Evolutionary conservation across 2,329 filamentous ascomycete species (phyloP).

Genomic region (Cladosporium sp.): DNA sequence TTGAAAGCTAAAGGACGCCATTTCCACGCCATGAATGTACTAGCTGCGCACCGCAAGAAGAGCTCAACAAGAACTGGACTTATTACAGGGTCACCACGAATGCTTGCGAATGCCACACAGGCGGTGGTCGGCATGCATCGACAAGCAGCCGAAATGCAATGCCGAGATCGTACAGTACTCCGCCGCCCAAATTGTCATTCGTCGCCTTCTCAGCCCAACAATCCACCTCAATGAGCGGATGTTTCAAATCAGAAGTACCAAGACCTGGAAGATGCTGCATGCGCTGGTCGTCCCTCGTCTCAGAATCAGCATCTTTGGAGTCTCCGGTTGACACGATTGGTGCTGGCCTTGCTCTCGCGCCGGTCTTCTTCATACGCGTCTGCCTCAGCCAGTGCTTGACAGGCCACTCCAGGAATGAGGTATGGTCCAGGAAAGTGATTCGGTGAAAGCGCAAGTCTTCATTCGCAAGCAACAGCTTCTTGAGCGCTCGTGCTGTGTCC

Average conservation of each 20-base stretch:
- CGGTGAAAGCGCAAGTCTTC: not conserved
- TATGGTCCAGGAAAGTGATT: not conserved
- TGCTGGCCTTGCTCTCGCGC: no score
- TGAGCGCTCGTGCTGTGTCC: not conserved
- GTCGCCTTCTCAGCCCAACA: no score
- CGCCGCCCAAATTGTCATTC: no score
- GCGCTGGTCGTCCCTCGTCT: no score
- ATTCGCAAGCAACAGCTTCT: not conserved
- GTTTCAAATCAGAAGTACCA: no score
- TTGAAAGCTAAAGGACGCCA: no score
- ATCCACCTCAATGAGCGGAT: no score
- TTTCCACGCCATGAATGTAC: no score
- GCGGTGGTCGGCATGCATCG: not conserved
- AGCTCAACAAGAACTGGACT: not conserved
- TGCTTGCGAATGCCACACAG: not conserved
- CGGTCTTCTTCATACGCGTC: not conserved
- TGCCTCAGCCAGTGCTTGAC: not conserved
- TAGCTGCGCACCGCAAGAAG: no score
- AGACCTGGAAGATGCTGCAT: no score
- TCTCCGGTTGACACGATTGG: no score
- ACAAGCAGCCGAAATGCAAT: not conserved
- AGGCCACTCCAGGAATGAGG: not conserved
- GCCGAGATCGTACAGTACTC: not conserved
- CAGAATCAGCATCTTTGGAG: no score
- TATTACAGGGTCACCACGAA: not conserved